phyloP scores from a whole-genome alignment of 2,329 filamentous ascomycete species.

The Cladosporium sp. region DNA sequence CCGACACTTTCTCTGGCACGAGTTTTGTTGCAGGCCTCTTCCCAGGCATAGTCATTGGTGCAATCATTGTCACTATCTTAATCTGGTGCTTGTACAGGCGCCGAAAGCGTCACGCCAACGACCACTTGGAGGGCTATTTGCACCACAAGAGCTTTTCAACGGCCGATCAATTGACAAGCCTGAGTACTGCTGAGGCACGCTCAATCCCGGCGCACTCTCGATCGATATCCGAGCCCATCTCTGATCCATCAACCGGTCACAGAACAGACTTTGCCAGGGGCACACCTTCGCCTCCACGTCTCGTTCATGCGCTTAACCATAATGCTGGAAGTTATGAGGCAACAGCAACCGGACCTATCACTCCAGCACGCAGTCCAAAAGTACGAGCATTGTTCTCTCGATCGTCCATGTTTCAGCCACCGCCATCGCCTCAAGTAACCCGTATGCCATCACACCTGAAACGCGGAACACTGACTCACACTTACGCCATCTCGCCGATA shows the following conservation, averaged over 20 bases:
- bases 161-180: constrained; percentile 10
- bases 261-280: constrained; percentile 32
- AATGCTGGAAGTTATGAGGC: background rate
- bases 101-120: constrained; percentile 14
- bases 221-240: constrained; percentile 32
- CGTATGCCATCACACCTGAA: constrained; percentile 29
- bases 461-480: constrained; percentile 30
- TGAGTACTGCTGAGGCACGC: background rate
- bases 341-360: constrained; percentile 18
- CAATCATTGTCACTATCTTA: constrained; percentile 22
- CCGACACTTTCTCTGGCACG: constrained; percentile 24
- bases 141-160: constrained; percentile 22
- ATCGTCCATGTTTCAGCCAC: constrained; percentile 23
- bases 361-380: constrained; percentile 19
- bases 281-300: constrained; percentile 27
- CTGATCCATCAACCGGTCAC: constrained; percentile 21
- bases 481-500: constrained; percentile 28
- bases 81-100: constrained; percentile 23
- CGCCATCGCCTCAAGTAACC: constrained; percentile 22
- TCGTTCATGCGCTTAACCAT: constrained; percentile 8
- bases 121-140: constrained; percentile 11
- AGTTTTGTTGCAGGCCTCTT: constrained; percentile 34
- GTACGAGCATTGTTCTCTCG: constrained; percentile 22
- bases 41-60: constrained; percentile 30
- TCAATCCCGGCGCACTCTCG: constrained; percentile 24